Conservation (phyloP, 2,329 filamentous ascomycete species). For the Beauveria sp. region DNA sequence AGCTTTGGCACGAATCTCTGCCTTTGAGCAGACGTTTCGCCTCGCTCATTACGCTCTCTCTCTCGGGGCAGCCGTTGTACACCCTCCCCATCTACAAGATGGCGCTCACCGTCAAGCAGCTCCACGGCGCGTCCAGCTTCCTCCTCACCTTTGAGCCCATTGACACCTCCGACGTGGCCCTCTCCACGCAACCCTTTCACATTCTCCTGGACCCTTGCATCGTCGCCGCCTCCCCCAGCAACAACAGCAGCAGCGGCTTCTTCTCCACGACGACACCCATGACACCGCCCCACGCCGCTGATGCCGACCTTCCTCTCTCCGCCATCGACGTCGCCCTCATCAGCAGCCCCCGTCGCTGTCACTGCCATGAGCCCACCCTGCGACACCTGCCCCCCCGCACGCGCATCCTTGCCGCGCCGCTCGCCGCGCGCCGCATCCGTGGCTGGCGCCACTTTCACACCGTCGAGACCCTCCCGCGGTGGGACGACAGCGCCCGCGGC, state of each 20-base stretch:
- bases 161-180: constrained; percentile 16
- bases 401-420: constrained; percentile 57
- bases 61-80: neutral
- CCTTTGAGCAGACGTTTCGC: neutral
- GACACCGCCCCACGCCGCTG: too few species aligned
- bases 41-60: too few species aligned
- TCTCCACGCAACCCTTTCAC: constrained; percentile 42
- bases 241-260: constrained; percentile 52
- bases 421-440: constrained; percentile 56
- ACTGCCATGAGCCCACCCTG: constrained; percentile 63
- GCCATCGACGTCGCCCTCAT: constrained; percentile 39
- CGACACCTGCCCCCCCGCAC: constrained; percentile 52
- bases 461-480: constrained; percentile 36
- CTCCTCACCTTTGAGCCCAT: constrained; percentile 54
- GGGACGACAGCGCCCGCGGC: constrained; percentile 27
- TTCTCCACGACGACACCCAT: constrained; percentile 40
- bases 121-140: constrained; percentile 59
- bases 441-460: constrained; percentile 62
- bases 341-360: constrained; percentile 48
- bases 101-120: constrained; percentile 55
- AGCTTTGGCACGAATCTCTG: neutral
- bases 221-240: constrained; percentile 47
- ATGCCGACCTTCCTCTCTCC: constrained; percentile 24
- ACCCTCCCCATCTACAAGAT: constrained; percentile 29
- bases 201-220: constrained; percentile 70